phyloP scores from a whole-genome alignment of 1,284 basidiomycete genomes.

The Athelia psychrophila region DNA sequence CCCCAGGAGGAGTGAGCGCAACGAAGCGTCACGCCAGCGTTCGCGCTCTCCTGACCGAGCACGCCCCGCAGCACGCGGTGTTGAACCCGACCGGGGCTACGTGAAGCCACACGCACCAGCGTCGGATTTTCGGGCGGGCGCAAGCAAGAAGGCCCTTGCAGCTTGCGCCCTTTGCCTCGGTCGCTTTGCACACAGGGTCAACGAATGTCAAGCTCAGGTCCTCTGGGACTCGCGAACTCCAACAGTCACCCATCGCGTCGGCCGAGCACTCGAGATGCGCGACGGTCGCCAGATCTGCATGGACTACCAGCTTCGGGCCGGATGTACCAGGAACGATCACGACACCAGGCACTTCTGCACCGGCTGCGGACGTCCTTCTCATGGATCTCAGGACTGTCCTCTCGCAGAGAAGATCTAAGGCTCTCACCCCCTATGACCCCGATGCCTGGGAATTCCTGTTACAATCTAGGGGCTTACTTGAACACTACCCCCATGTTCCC shows the following conservation, averaged over 20 bases:
- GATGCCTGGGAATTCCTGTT: slow-evolving; percentile 17
- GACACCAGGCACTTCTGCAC: slow-evolving; percentile 18
- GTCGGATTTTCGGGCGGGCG: neutral
- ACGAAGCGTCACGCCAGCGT: neutral
- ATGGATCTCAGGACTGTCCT: slow-evolving; percentile 26
- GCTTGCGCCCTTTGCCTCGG: slow-evolving; percentile 7
- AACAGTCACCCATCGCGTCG: neutral
- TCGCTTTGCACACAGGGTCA: neutral
- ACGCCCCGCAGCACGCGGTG: neutral
- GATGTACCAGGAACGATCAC: neutral
- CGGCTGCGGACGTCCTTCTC: slow-evolving; percentile 14
- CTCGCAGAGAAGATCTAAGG: slow-evolving; percentile 14
- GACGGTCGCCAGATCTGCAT: slow-evolving; percentile 1
- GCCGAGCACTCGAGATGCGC: neutral
- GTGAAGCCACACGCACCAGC: neutral
- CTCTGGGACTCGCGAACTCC: slow-evolving; percentile 3
- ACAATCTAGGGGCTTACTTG: neutral
- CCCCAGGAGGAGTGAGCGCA: neutral
- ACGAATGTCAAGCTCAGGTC: neutral
- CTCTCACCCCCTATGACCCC: slow-evolving; percentile 21
- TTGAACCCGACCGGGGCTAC: neutral
- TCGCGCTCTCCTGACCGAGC: neutral
- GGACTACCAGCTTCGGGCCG: slow-evolving; percentile 6
- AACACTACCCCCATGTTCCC: neutral
- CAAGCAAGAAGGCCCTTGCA: neutral